phyloP scores from a whole-genome alignment of 768 basidiomycete species.

The Amylocystis lapponica region DNA sequence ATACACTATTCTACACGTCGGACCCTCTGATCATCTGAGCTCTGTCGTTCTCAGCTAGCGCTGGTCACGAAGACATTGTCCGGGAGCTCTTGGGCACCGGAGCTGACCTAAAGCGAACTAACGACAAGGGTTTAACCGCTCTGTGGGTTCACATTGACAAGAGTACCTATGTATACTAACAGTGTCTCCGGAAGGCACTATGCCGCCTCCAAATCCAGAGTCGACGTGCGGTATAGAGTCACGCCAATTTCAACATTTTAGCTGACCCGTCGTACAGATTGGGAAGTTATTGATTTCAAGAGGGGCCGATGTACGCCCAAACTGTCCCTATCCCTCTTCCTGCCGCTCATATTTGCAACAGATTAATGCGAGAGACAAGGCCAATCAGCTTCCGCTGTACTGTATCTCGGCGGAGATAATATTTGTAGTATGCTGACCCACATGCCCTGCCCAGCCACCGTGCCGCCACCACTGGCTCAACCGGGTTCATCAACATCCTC shows the following conservation, averaged over 20 bases:
- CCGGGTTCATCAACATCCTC: conserved; percentile 83
- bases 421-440: not conserved
- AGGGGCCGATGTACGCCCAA: conserved; percentile 80
- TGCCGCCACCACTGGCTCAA: conserved; percentile 92
- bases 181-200: conserved; percentile 66
- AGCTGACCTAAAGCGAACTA: conserved; percentile 74
- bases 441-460: conserved; percentile 59
- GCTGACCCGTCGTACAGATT: conserved; percentile 48
- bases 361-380: conserved; percentile 93
- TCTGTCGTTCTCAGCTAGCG: conserved; percentile 62
- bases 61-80: conserved; percentile 71
- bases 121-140: conserved; percentile 79
- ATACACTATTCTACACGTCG: not conserved
- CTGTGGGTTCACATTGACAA: conserved; percentile 60
- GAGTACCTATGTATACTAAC: too few species aligned
- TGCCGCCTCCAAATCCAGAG: conserved; percentile 85
- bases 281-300: conserved; percentile 78
- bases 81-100: conserved; percentile 77
- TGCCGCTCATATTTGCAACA: conserved; percentile 28
- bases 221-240: conserved; percentile 48
- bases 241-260: not conserved
- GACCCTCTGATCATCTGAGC: not conserved
- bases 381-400: conserved; percentile 87
- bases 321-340: not conserved
- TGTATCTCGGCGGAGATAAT: too few species aligned